Conservation (phyloP, 805 yeast genomes). For the Saccharomycopsis malanga region DNA sequence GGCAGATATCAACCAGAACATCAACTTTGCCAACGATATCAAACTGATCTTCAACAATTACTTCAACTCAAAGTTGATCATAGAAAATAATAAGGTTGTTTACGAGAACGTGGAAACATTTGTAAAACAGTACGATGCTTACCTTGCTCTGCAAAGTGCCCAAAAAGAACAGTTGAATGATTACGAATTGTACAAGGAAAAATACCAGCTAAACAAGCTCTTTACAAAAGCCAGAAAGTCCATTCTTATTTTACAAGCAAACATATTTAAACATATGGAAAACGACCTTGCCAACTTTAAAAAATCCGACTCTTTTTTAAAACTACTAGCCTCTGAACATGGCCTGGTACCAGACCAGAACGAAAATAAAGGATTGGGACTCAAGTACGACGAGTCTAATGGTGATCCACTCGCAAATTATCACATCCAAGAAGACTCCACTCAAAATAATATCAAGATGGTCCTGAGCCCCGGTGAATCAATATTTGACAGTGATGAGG, state of each 20-base stretch:
- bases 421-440: conserved; percentile 2
- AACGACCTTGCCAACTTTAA: conserved; percentile 55
- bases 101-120: conserved; percentile 20
- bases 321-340: conserved; percentile 36
- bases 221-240: conserved; percentile 53
- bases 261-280: conserved; percentile 43
- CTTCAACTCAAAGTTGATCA: conserved; percentile 18
- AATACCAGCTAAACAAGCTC: conserved; percentile 22
- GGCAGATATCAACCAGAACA: conserved; percentile 2
- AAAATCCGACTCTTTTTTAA: conserved; percentile 47
- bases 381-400: conserved; percentile 10
- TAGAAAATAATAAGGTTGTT: conserved; percentile 20
- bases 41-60: conserved; percentile 18
- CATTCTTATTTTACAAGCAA: conserved; percentile 52
- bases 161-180: conserved; percentile 3
- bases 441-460: not conserved
- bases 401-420: conserved; percentile 18
- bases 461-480: not conserved
- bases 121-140: conserved; percentile 14
- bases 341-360: conserved; percentile 5
- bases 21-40: conserved; percentile 20
- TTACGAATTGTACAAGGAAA: conserved; percentile 11
- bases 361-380: conserved; percentile 8
- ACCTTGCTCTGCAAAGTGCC: not conserved
- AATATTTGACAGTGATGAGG: conserved; percentile 19